A percentile compares a stretch with the other conserved stretches of the same genome.
Evolutionary conservation across 345 rosid species (phyloP).

Genomic region (Dovyalis caffra): DNA sequence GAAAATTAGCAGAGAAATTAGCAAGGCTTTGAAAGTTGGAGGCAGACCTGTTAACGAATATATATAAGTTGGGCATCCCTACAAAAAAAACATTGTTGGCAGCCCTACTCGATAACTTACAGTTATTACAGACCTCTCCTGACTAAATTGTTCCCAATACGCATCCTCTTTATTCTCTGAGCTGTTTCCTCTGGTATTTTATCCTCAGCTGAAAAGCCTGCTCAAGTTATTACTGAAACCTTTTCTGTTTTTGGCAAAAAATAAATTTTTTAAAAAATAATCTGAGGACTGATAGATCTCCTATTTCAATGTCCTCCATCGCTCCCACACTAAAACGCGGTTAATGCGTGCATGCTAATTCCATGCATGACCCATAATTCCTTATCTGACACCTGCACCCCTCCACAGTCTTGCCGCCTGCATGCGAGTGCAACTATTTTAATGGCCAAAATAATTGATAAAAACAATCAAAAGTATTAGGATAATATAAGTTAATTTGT

Average conservation of each 20-base stretch:
- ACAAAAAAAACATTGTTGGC: too few species aligned
- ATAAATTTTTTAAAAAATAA: too few species aligned
- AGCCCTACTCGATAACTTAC: too few species aligned
- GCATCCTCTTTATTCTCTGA: too few species aligned
- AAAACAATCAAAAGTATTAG: too few species aligned
- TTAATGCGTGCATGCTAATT: background rate
- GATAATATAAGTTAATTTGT: background rate
- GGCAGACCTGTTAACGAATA: too few species aligned
- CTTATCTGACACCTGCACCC: conserved; percentile 8
- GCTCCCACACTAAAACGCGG: background rate
- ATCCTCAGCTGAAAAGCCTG: background rate
- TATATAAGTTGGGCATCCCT: too few species aligned
- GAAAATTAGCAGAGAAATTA: too few species aligned
- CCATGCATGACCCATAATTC: conserved; percentile 18
- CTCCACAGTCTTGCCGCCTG: conserved; percentile 4
- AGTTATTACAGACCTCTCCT: too few species aligned
- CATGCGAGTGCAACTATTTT: background rate
- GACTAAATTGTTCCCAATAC: too few species aligned
- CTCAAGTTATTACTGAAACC: background rate
- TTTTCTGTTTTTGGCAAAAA: background rate
- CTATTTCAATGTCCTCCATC: background rate
- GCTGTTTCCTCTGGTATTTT: background rate
- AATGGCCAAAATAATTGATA: background rate
- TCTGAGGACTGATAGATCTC: too few species aligned
- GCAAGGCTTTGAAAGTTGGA: too few species aligned